Conservation (phyloP, 2,329 filamentous ascomycete genomes). For the Westerdykella ornata region DNA sequence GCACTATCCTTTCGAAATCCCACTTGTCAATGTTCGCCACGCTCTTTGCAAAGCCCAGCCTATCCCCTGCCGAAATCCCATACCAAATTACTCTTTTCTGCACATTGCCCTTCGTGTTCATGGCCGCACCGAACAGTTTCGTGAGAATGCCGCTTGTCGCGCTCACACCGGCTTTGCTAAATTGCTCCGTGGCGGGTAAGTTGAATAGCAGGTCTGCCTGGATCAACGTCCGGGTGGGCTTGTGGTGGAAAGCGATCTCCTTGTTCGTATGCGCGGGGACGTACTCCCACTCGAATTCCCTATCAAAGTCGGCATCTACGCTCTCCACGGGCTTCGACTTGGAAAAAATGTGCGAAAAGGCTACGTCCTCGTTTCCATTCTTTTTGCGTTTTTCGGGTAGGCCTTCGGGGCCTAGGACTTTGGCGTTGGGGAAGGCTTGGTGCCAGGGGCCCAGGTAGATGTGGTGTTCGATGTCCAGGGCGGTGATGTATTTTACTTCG, state of each 20-base stretch:
- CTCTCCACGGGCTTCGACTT: conserved; percentile 36
- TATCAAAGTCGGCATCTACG: conserved; percentile 72
- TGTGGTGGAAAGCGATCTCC: conserved; percentile 82
- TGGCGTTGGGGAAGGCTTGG: conserved; percentile 67
- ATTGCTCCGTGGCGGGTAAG: conserved; percentile 80
- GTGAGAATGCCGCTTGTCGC: conserved; percentile 54
- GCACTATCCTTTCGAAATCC: conserved; percentile 80
- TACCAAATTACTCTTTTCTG: conserved; percentile 84
- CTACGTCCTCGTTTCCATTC: conserved; percentile 51
- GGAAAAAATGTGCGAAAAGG: conserved; percentile 59
- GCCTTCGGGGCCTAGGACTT: conserved; percentile 74
- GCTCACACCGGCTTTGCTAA: conserved; percentile 47
- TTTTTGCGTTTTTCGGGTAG: conserved; percentile 73
- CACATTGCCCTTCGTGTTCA: conserved; percentile 61
- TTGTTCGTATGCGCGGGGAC: conserved; percentile 74
- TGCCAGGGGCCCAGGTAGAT: conserved; percentile 87
- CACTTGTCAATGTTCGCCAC: conserved; percentile 64
- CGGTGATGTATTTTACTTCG: conserved; percentile 74
- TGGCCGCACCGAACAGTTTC: conserved; percentile 51
- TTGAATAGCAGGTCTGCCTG: conserved; percentile 92
- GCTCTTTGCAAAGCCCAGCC: conserved; percentile 62
- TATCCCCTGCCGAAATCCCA: conserved; percentile 53
- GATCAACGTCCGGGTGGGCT: conserved; percentile 70
- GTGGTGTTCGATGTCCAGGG: conserved; percentile 88
- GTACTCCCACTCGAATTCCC: conserved; percentile 79